These are phyloP conservation scores for Saturnispora saitoi DNA, from an alignment of 805 yeast species.

Conservation along the genomic window DNA sequence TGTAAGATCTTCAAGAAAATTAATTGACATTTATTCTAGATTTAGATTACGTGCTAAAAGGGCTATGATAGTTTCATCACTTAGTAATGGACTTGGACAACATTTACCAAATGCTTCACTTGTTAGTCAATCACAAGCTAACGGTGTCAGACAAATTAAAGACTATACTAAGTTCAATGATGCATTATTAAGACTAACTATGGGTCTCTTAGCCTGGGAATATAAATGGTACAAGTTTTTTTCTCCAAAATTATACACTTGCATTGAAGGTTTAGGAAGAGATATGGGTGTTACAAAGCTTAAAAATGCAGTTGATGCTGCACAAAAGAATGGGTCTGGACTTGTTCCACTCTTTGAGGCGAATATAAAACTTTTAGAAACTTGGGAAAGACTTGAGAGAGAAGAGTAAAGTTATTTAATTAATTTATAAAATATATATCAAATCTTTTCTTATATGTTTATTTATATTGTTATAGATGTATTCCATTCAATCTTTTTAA, in stretches of 20 bases:
- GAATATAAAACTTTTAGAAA: constrained; percentile 38
- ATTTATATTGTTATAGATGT: too few species aligned
- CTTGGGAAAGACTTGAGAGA: constrained; percentile 33
- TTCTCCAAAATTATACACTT: constrained; percentile 56
- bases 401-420: constrained; percentile 11
- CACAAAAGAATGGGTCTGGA: constrained; percentile 40
- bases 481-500: too few species aligned
- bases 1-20: constrained; percentile 65
- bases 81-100: constrained; percentile 18
- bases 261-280: constrained; percentile 52
- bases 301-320: constrained; percentile 56
- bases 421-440: constrained; percentile 1
- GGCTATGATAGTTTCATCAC: constrained; percentile 4
- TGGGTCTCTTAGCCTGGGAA: constrained; percentile 89
- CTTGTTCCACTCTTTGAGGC: constrained; percentile 49
- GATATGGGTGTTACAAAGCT: constrained; percentile 76
- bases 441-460: too few species aligned
- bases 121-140: constrained; percentile 1
- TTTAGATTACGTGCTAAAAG: constrained; percentile 9
- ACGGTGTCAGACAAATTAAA: background rate
- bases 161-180: constrained; percentile 34
- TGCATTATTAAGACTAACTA: constrained; percentile 56
- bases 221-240: constrained; percentile 96
- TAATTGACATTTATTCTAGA: constrained; percentile 51
- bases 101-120: constrained; percentile 9